phyloP scores from a whole-genome alignment of 2,329 filamentous ascomycete species.

The Fusarium papillatum region DNA sequence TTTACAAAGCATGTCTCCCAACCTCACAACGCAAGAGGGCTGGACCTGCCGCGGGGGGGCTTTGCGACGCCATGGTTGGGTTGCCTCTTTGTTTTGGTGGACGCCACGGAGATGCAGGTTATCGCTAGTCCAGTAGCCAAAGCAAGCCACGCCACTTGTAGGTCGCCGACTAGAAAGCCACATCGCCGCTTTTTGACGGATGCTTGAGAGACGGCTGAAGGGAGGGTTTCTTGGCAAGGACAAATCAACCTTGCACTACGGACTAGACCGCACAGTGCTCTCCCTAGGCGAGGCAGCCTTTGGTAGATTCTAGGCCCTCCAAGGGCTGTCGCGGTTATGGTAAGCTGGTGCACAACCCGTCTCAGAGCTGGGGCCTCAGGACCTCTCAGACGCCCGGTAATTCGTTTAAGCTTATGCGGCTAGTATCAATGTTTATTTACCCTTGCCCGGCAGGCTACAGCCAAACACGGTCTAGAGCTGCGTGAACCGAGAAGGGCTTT shows the following conservation, averaged over 20 bases:
- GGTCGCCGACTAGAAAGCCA: not conserved
- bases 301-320: not conserved
- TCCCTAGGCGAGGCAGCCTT: not conserved
- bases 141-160: not conserved
- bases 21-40: not conserved
- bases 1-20: not conserved
- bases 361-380: not conserved
- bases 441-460: not conserved
- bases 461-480: not conserved
- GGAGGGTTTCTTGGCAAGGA: not conserved
- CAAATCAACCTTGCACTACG: not conserved
- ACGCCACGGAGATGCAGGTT: slow-evolving; percentile 3
- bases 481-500: not conserved
- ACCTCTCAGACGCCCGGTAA: not conserved
- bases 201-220: not conserved
- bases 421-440: not conserved
- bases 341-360: not conserved
- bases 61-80: not conserved
- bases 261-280: not conserved
- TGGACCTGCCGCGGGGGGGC: not conserved
- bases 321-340: not conserved
- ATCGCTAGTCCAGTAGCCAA: not conserved
- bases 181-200: slow-evolving; percentile 9
- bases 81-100: not conserved
- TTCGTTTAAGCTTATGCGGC: slow-evolving; percentile 1